phyloP scores from a whole-genome alignment of 164 flowering plant species.

The Buxus sempervirens region DNA sequence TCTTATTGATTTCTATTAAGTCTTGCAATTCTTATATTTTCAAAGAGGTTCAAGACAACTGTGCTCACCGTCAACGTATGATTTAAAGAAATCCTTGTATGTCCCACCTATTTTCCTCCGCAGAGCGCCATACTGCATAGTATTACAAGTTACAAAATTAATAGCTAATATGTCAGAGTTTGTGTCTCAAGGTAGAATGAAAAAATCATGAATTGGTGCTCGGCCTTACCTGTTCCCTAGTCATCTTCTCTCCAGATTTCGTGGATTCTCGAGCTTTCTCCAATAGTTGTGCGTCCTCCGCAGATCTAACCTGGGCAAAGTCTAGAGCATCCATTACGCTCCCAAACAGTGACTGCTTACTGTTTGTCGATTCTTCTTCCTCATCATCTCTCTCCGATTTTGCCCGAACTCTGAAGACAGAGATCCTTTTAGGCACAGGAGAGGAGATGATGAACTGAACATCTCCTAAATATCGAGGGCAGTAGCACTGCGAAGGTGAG shows the following conservation, averaged over 20 bases:
- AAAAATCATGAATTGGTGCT: constrained; percentile 2
- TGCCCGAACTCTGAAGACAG: constrained; percentile 35
- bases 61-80: constrained; percentile 78
- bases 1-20: too few species aligned
- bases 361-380: constrained; percentile 34
- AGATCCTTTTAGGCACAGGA: constrained; percentile 10
- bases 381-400: constrained; percentile 34
- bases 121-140: constrained; percentile 82
- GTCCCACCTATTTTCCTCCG: constrained; percentile 97
- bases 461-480: constrained; percentile 18
- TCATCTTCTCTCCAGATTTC: constrained; percentile 65
- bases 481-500: constrained; percentile 35
- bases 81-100: constrained; percentile 93
- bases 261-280: constrained; percentile 78
- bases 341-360: constrained; percentile 54
- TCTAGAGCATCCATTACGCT: constrained; percentile 84
- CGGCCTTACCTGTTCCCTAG: constrained; percentile 61
- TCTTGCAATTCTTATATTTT: too few species aligned
- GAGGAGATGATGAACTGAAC: constrained; percentile 15
- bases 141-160: too few species aligned
- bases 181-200: too few species aligned
- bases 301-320: constrained; percentile 78
- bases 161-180: too few species aligned
- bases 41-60: neutral
- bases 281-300: constrained; percentile 70